Evolutionary conservation across 805 yeast species (phyloP), one percentile per base, ranked within the genome.

Genomic region (Metschnikowia kofuensis): DNA sequence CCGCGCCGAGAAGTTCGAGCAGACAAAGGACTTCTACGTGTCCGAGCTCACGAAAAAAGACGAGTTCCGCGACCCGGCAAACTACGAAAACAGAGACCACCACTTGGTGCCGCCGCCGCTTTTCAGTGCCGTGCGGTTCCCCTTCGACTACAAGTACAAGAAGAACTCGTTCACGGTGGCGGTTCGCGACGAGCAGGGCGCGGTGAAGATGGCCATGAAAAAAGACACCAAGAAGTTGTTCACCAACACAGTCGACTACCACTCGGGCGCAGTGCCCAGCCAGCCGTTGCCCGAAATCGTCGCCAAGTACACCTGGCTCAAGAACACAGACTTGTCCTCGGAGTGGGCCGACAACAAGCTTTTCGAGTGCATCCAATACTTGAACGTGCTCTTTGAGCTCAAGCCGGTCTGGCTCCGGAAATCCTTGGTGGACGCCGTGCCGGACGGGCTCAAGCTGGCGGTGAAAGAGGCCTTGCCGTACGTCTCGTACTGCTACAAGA

Each of bases 341-440:
- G 60, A 58, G n/a, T 73, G 72, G 1, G 58, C 62, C 43, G 72
- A 68, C 27, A 55, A 54, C 38, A 61, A 58, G 42, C 61, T 79
- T 14, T 53, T 74, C 32, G 70, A 69, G 44, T 77, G 82, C 54
- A 72, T 80, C 39, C 63, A 70, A 31, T 67, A 75, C 57, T 59
- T 79, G 30, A 59, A 68, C 10, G 56, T 58, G 11, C 61, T 88
- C 30, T 91, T 92, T 61, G 82, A 75, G 1, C 62, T 75, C 51
- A 82, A 92, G 60, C 96, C 97, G 0, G 77, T 89, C 14, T 91
- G 96, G 96, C 77, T 91, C 1, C 76, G 97, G 48, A 78, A 86
- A 54, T 95, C 87, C 54, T 63, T 91, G 21, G 70, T 74, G 38
- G 76, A 77, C 59, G 70, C 83, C 44, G 70, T 83, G 3, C 85